Conservation (phyloP, 352 stramenopile species). For the Sclerospora graminicola region DNA sequence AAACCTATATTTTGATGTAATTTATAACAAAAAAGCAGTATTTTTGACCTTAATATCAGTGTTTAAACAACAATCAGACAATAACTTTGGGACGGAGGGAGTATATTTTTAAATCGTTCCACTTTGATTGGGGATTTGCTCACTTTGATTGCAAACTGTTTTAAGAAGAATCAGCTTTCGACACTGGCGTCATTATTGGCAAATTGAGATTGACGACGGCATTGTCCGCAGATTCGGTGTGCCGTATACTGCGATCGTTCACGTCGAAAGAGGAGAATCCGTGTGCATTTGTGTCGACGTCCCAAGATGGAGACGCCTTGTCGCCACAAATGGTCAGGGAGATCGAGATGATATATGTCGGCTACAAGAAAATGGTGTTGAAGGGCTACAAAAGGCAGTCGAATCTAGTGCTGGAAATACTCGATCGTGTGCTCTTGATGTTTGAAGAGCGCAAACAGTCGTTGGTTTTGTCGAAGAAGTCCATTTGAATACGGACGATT, state of each 20-base stretch:
- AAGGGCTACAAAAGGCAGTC: slow-evolving; percentile 79
- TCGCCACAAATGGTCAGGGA: slow-evolving; percentile 23
- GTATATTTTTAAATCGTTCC: no score
- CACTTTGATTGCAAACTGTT: no score
- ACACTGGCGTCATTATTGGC: slow-evolving; percentile 78
- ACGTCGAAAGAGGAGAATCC: no score
- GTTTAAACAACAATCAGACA: no score
- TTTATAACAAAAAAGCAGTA: no score
- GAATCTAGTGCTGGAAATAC: slow-evolving; percentile 71
- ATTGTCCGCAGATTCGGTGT: slow-evolving; percentile 79
- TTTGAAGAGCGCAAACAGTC: slow-evolving; percentile 76
- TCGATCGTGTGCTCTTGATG: slow-evolving; percentile 77
- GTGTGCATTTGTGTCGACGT: slow-evolving; percentile 82
- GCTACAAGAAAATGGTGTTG: slow-evolving; percentile 70
- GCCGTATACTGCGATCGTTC: no score
- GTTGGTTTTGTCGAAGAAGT: slow-evolving; percentile 81
- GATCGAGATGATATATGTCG: slow-evolving; percentile 46
- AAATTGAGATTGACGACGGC: slow-evolving; percentile 71
- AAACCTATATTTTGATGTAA: no score
- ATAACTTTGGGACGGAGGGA: no score
- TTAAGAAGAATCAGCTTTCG: no score
- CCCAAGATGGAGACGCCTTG: slow-evolving; percentile 73
- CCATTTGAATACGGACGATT: slow-evolving; percentile 76
- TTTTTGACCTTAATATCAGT: no score
- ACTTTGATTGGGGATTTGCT: no score